Base-by-base conservation (phyloP, 768 basidiomycete genomes). In the Tylopilus balloui region DNA sequence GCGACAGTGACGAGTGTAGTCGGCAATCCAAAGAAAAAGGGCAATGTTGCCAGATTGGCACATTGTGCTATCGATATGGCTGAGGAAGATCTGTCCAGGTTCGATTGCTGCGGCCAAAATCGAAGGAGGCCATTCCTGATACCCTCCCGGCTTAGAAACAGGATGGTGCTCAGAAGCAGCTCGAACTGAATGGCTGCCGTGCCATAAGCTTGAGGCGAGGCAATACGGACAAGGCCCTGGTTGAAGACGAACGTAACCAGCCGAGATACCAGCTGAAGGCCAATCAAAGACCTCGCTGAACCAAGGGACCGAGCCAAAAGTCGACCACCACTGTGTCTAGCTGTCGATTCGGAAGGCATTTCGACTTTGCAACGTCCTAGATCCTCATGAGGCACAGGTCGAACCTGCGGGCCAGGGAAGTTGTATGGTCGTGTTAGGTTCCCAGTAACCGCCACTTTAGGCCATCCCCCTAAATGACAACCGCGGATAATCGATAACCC, bases 111-210 rank as follows among this genome's bases (percentile, higher is more conserved):
- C 3, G 67, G 54, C 52, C 66, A 63, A 28, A 74, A 75, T n/a
- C 93, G 80, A 14, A 96, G 74, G 5, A 96, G 76, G 6, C 89
- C 83, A 63, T 86, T 90, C 34, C 96, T 78, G 8, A 98, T 78
- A 15, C 94, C 95, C 66, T 99, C 96, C n/a, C 96, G 77, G 28
- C 86, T 85, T 8, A 98, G 75, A 66, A 98, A 97, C 37, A 98
- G 74, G 59, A 94, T 88, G 11, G 92, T 92, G 57, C 86, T 89
- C 39, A 89, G 77, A 21, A 98, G 63, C 23, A 97, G 79, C 64
- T 98, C 96, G 67, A 98, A 92, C 60, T 96, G 94, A 53, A 99
- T 88, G 0, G 92, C 81, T 14, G 91, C 92, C 0, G 89, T 92
- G 10, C 95, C 87, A 63, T 91, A 94, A 13, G 85, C 86, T 28